Evolutionary conservation across 2,329 filamentous ascomycete species (phyloP).

Genomic region (Didymosphaeria variabile): DNA sequence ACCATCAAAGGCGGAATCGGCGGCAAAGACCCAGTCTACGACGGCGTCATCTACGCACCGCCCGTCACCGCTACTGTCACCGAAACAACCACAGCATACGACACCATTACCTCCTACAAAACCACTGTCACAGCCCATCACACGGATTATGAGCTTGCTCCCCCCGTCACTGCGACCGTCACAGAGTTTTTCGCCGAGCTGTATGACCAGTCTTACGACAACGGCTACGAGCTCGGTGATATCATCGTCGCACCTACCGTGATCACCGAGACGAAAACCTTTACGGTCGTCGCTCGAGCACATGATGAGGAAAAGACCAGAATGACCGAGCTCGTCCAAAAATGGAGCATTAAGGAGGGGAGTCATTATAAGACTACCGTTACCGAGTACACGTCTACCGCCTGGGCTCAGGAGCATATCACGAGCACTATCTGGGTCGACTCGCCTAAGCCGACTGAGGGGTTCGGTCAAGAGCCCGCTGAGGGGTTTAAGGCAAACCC

Average conservation of each 20-base stretch:
- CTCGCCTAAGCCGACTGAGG: neutral
- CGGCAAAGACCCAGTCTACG: neutral
- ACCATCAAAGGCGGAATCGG: neutral
- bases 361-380: neutral
- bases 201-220: neutral
- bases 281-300: neutral
- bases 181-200: neutral
- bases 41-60: neutral
- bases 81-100: neutral
- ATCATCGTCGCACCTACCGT: neutral
- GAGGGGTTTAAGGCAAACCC: neutral
- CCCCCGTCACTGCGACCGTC: neutral
- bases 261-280: constrained; percentile 4
- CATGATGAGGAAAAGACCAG: neutral
- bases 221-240: constrained; percentile 1
- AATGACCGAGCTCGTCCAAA: neutral
- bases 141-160: neutral
- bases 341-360: neutral
- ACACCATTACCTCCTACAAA: neutral
- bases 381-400: neutral
- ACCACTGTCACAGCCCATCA: neutral
- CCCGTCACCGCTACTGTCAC: neutral
- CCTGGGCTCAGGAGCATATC: neutral
- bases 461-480: neutral
- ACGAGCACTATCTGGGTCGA: neutral